A percentile compares a stretch with the other conserved stretches of the same genome.
Conservation (phyloP, 2,329 filamentous ascomycete species). For the Lizonia empirigonia region DNA sequence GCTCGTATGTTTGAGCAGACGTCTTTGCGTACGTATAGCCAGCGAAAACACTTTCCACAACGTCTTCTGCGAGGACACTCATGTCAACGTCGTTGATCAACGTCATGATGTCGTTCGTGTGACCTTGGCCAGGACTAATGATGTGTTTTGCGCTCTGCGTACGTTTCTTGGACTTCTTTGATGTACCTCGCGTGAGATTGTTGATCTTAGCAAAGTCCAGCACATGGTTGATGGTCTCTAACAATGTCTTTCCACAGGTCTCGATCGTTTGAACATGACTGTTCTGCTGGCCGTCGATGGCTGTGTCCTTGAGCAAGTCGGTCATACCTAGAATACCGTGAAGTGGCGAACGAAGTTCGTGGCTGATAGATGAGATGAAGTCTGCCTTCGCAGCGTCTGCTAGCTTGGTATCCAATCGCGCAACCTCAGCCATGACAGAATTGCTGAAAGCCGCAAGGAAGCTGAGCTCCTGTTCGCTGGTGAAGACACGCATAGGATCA, state of each 20-base stretch:
- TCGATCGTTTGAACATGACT: constrained; percentile 46
- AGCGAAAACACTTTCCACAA: constrained; percentile 47
- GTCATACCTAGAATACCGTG: constrained; percentile 62
- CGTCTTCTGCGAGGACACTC: constrained; percentile 44
- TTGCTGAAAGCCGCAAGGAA: constrained; percentile 49
- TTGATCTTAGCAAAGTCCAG: constrained; percentile 51
- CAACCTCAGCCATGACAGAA: constrained; percentile 48
- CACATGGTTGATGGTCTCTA: constrained; percentile 52
- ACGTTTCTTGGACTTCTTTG: constrained; percentile 40
- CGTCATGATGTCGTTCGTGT: constrained; percentile 44
- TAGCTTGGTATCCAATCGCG: constrained; percentile 46
- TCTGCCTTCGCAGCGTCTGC: constrained; percentile 60
- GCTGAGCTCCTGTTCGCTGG: constrained; percentile 45
- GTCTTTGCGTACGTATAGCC: constrained; percentile 44
- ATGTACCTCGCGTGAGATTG: constrained; percentile 39
- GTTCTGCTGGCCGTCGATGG: constrained; percentile 49
- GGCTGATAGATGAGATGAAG: constrained; percentile 64
- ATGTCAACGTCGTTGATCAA: constrained; percentile 45
- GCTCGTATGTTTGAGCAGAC: constrained; percentile 34
- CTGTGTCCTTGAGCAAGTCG: constrained; percentile 43
- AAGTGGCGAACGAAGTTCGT: constrained; percentile 65
- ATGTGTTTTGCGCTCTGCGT: constrained; percentile 38
- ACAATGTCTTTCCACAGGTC: constrained; percentile 48
- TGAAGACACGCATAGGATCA: constrained; percentile 47
- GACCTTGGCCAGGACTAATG: constrained; percentile 38